Evolutionary conservation across 257 asterid species (phyloP).

Genomic region (Fraxinus excelsior): DNA sequence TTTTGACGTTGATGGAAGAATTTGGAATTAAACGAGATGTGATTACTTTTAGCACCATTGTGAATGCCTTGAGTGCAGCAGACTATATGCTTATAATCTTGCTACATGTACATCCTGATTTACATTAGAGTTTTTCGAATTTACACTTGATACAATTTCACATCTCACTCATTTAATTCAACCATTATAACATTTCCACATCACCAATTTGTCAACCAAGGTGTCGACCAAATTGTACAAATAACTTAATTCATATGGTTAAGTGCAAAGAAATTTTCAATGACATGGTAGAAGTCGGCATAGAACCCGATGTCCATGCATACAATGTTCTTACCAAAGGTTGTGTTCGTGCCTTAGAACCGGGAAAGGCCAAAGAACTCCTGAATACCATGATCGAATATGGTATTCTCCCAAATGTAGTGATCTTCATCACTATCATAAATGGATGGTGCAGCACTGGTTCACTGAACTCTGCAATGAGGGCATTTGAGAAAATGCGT

Average conservation of each 20-base stretch:
- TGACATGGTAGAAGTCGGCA: constrained; percentile 62
- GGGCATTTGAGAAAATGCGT: constrained; percentile 50
- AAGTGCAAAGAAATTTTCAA: constrained; percentile 68
- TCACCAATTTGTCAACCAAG: too few relatives aligned
- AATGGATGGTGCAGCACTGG: constrained; percentile 65
- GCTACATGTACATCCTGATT: too few relatives aligned
- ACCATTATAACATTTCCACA: too few relatives aligned
- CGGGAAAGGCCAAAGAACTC: constrained; percentile 69
- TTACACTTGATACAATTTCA: too few relatives aligned
- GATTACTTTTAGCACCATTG: constrained; percentile 66
- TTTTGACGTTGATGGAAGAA: constrained; percentile 61
- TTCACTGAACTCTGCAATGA: constrained; percentile 50
- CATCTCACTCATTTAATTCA: too few relatives aligned
- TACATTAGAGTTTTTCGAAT: too few relatives aligned
- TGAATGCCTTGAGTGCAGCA: constrained; percentile 71
- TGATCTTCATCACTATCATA: constrained; percentile 62
- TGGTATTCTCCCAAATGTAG: constrained; percentile 51
- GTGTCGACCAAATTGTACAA: too few relatives aligned
- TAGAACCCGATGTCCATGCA: constrained; percentile 57
- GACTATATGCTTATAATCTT: constrained; percentile 47
- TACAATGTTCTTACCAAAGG: constrained; percentile 73
- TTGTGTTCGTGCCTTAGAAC: constrained; percentile 55
- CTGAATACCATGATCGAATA: constrained; percentile 44
- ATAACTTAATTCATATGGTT: not conserved
- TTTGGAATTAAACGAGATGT: constrained; percentile 63